These are phyloP conservation scores for Syzygium oleosum DNA, from an alignment of 345 rosid species.

Conservation along the genomic window DNA sequence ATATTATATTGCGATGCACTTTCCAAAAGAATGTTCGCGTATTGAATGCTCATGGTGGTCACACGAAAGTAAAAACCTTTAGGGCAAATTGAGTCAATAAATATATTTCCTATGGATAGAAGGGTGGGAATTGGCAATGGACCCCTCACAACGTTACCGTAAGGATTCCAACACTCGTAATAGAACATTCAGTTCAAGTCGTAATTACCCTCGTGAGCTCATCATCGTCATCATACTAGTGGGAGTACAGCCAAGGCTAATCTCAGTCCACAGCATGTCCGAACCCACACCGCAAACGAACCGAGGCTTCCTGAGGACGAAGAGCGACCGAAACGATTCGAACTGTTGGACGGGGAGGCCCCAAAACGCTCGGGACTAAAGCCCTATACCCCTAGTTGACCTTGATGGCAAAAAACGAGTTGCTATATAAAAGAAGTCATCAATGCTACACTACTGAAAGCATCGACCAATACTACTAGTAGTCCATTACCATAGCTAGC, in stretches of 20 bases:
- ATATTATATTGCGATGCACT: too few species aligned
- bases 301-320: fast-evolving
- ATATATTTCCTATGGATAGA: not conserved
- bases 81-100: fast-evolving
- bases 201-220: not conserved
- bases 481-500: not conserved
- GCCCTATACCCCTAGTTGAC: fast-evolving
- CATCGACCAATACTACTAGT: not conserved
- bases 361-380: not conserved
- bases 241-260: not conserved
- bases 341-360: not conserved
- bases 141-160: not conserved
- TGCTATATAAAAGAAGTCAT: not conserved
- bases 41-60: not conserved
- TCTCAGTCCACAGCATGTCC: not conserved
- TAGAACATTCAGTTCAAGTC: not conserved
- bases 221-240: not conserved
- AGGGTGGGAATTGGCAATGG: not conserved
- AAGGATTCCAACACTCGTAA: not conserved
- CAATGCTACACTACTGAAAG: not conserved
- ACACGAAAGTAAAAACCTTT: not conserved
- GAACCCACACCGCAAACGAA: not conserved
- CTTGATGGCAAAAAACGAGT: not conserved
- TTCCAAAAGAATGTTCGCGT: not conserved
- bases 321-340: fast-evolving